Evolutionary conservation across 2,329 filamentous ascomycete genomes (phyloP).

Genomic region (Colletotrichum cordylinicola): DNA sequence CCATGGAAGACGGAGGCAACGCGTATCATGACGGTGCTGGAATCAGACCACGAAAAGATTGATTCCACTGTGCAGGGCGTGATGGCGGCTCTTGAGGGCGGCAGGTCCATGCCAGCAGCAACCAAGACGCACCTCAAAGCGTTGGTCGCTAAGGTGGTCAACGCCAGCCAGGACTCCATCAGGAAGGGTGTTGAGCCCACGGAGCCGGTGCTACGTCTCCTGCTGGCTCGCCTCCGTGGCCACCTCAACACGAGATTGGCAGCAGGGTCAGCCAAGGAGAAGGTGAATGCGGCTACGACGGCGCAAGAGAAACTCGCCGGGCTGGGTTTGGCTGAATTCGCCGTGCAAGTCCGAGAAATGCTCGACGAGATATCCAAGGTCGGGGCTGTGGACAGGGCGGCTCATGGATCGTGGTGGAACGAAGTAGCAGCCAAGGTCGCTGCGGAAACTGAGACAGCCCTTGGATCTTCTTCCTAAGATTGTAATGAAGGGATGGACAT

Average conservation of each 20-base stretch:
- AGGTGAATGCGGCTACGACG: slow-evolving; percentile 71
- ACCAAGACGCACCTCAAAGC: slow-evolving; percentile 65
- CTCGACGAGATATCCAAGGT: slow-evolving; percentile 72
- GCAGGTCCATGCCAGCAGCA: slow-evolving; percentile 68
- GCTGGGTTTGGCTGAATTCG: slow-evolving; percentile 76
- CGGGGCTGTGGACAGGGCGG: slow-evolving; percentile 69
- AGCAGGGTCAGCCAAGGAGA: slow-evolving; percentile 71
- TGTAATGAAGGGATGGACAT: background rate
- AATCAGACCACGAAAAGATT: slow-evolving; percentile 55
- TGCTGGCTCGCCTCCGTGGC: slow-evolving; percentile 70
- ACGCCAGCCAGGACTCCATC: slow-evolving; percentile 53
- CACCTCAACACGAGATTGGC: slow-evolving; percentile 71
- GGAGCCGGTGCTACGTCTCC: slow-evolving; percentile 67
- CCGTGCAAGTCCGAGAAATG: slow-evolving; percentile 70
- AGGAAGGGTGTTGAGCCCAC: slow-evolving; percentile 46
- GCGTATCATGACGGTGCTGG: slow-evolving; percentile 74
- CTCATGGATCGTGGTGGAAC: slow-evolving; percentile 76
- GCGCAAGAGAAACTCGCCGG: slow-evolving; percentile 73
- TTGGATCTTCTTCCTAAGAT: background rate
- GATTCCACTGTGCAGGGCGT: slow-evolving; percentile 64
- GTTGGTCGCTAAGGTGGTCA: slow-evolving; percentile 61
- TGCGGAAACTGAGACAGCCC: slow-evolving; percentile 38
- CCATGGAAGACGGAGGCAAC: slow-evolving; percentile 79
- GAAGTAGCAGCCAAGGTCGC: slow-evolving; percentile 62
- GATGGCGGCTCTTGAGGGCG: slow-evolving; percentile 67